A percentile compares a stretch with the other conserved stretches of the same genome.
Evolutionary conservation across 371 early-diverging fungal genomes (phyloP).

Genomic region (Saksenaea oblongispora): DNA sequence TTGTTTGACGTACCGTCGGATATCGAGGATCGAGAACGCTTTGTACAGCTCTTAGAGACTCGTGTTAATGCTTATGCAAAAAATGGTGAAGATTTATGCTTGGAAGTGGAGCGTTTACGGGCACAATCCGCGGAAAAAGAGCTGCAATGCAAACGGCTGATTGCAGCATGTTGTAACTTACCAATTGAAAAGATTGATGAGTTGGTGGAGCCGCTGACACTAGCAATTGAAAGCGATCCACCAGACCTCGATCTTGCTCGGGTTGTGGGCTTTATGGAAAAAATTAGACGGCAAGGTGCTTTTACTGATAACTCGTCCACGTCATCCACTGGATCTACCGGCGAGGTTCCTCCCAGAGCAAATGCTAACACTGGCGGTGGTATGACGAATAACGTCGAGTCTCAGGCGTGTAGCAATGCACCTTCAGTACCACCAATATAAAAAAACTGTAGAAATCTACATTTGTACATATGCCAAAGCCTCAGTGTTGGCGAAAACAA

Average conservation of each 20-base stretch:
- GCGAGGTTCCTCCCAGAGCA: background rate
- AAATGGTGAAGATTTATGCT: constrained; percentile 40
- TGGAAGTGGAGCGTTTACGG: constrained; percentile 40
- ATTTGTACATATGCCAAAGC: background rate
- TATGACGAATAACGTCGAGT: background rate
- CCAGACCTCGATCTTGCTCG: constrained; percentile 61
- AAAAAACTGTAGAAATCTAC: background rate
- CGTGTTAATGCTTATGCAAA: constrained; percentile 51
- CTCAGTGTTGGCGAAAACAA: too few species aligned
- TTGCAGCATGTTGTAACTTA: constrained; percentile 74
- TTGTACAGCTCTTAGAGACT: constrained; percentile 38
- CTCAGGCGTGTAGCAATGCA: background rate
- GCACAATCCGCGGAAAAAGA: constrained; percentile 55
- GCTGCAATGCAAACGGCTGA: constrained; percentile 70
- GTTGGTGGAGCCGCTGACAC: constrained; percentile 64
- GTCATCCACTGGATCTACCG: background rate
- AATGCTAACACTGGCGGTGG: background rate
- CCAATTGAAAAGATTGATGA: constrained; percentile 70
- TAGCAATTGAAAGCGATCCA: constrained; percentile 77
- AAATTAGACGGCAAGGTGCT: constrained; percentile 47
- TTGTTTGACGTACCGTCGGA: constrained; percentile 13
- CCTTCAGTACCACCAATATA: background rate
- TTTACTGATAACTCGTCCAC: constrained; percentile 17
- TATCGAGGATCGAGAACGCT: constrained; percentile 19
- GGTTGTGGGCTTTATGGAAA: constrained; percentile 62